phyloP scores from a whole-genome alignment of 169 alveolate genomes.

The Plasmodium sp. region DNA sequence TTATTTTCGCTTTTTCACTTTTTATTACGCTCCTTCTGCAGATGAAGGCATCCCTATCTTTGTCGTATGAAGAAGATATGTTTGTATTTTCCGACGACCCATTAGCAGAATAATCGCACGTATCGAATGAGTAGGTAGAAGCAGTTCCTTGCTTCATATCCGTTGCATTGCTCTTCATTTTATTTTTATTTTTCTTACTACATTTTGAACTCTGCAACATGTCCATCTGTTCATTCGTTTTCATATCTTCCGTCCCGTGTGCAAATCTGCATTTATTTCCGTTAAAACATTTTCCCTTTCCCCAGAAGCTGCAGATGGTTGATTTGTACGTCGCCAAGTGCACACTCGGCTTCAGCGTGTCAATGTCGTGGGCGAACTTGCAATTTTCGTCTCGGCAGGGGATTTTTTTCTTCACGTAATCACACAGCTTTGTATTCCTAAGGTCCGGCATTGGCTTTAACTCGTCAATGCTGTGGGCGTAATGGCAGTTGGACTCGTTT shows the following conservation, averaged over 20 bases:
- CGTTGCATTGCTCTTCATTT: not conserved
- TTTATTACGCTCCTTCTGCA: not conserved
- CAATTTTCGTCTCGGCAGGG: conserved; percentile 72
- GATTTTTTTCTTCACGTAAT: conserved; percentile 71
- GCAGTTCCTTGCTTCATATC: conserved; percentile 66
- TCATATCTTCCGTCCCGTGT: conserved; percentile 79
- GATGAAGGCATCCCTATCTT: conserved; percentile 4
- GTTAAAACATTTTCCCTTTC: conserved; percentile 80
- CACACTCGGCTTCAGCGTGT: conserved; percentile 79
- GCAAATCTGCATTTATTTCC: conserved; percentile 83
- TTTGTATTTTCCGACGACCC: conserved; percentile 55
- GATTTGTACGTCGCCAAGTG: conserved; percentile 81
- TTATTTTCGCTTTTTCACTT: not conserved
- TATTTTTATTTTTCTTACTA: conserved; percentile 39
- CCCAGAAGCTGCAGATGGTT: conserved; percentile 81
- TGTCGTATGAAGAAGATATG: conserved; percentile 38
- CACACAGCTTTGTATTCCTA: conserved; percentile 82
- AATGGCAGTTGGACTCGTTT: conserved; percentile 77
- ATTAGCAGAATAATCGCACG: conserved; percentile 41
- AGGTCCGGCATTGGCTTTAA: conserved; percentile 82
- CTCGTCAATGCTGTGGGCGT: conserved; percentile 80
- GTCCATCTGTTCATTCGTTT: conserved; percentile 31
- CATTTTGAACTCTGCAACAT: not conserved
- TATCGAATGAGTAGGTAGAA: conserved; percentile 57
- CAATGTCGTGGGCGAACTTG: conserved; percentile 80